A percentile compares a stretch with the other conserved stretches of the same genome.
phyloP scores from a whole-genome alignment of 129 eudicot genomes.

The Artemisia tridentata region DNA sequence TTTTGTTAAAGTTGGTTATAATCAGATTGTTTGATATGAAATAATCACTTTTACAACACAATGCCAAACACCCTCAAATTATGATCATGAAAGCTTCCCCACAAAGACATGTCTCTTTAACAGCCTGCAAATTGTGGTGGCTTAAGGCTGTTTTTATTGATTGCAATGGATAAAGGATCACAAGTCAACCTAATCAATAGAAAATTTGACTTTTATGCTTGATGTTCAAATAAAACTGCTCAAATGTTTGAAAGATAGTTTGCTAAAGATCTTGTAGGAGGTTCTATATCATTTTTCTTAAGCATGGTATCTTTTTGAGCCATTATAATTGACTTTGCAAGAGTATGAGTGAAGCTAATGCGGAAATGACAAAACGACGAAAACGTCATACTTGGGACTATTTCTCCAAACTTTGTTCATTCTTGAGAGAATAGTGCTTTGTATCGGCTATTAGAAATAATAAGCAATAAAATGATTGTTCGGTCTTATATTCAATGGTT shows the following conservation, averaged over 20 bases:
- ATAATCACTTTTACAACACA: neutral
- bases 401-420: neutral
- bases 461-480: no score
- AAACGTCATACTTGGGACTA: neutral
- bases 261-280: conserved; percentile 5
- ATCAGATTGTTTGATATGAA: neutral
- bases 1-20: no score
- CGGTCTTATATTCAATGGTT: no score
- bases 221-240: conserved; percentile 6
- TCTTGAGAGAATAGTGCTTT: neutral
- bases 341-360: neutral
- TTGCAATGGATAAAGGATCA: no score
- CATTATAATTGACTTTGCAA: neutral
- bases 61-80: conserved; percentile 1
- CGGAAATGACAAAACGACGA: neutral
- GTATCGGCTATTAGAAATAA: no score
- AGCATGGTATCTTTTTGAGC: neutral
- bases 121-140: conserved; percentile 4
- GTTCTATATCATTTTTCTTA: neutral
- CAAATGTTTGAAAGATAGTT: neutral
- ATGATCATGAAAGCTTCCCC: conserved; percentile 13
- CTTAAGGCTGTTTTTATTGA: neutral
- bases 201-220: conserved; percentile 20
- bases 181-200: neutral
- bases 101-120: conserved; percentile 16